Evolutionary conservation across 495 filamentous ascomycete species (phyloP).

Genomic region (Elaphomyces granulatus): DNA sequence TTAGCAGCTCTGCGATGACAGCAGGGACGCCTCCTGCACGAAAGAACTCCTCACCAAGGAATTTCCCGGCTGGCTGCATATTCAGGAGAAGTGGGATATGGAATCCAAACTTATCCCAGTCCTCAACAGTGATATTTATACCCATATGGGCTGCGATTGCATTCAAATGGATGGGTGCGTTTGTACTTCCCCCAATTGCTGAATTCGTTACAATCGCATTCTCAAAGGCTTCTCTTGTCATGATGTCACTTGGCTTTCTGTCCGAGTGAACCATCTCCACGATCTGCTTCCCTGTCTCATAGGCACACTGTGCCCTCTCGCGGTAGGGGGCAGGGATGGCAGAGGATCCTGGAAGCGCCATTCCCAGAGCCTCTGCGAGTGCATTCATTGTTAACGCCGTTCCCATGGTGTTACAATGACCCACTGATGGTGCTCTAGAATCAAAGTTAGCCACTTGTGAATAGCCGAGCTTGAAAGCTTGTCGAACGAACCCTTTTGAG

Average conservation of each 20-base stretch:
- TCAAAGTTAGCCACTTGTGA: constrained; percentile 3
- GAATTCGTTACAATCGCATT: constrained; percentile 40
- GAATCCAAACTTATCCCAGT: constrained; percentile 38
- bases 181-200: constrained; percentile 41
- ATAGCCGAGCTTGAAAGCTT: background rate
- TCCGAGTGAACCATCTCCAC: constrained; percentile 41
- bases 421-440: constrained; percentile 34
- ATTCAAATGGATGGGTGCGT: constrained; percentile 41
- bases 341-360: constrained; percentile 41
- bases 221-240: constrained; percentile 41
- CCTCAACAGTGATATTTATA: constrained; percentile 34
- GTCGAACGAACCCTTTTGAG: constrained; percentile 25
- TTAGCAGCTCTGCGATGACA: constrained; percentile 37
- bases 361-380: constrained; percentile 39
- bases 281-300: constrained; percentile 37
- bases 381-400: constrained; percentile 46
- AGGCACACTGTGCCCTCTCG: constrained; percentile 37
- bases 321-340: constrained; percentile 40
- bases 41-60: constrained; percentile 38
- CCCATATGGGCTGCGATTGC: constrained; percentile 41
- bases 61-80: constrained; percentile 39
- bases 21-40: constrained; percentile 40
- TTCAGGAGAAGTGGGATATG: constrained; percentile 37
- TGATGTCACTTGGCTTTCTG: constrained; percentile 40
- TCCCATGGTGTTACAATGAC: constrained; percentile 45